Base-by-base conservation (phyloP, 2,329 filamentous ascomycete genomes). In the Ophiostoma sp. region DNA sequence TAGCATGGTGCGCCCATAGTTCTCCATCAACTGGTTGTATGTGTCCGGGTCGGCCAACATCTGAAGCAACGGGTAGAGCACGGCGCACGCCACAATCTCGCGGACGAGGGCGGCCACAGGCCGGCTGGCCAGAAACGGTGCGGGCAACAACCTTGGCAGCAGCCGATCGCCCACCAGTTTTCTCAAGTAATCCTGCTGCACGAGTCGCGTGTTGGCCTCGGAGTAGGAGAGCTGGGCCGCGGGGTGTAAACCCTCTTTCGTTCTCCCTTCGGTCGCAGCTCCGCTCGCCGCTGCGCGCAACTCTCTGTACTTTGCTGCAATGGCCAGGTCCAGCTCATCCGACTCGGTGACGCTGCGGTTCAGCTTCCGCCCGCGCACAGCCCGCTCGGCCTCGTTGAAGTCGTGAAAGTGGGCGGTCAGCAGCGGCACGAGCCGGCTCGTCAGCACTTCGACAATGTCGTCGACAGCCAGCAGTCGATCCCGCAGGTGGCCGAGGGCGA, bases 11-110 rank as follows among this genome's bases (percentile, higher is more conserved):
- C 93, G 91, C 22, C 94, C 92, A 82, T 91, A 94, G 72, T 91
- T 95, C 82, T 98, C 95, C 87, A 98, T 94, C 74, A 97, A 82
- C 81, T 98, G 95, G 79, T 99, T 98, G 95, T 95, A 99, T 9
- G 92, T 97, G 83, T 99, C 97, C 1, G 97, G 95, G 77, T 99
- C 95, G 5, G 93, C 89, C 22, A 99, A 84, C 75, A 94, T 85
- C 78, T 92, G 90, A 79, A 98, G 87, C 28, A 97, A 84, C 0
- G 96, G 96, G 57, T 90, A 91, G 50, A 99, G 84, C 52, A 99
- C 91, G n/a, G 94, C 93, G 81, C 96, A 98, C 28, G 94, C 87
- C n/a, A 98, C 89, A 75, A 99, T 91, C 83, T 99, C 97, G 77
- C 93, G 91, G 74, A 98, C 88, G 71, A 99, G 85, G 48, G 91